These are phyloP conservation scores for Sporothrix mexicana DNA, from an alignment of 2,329 filamentous ascomycete genomes.

Conservation along the genomic window DNA sequence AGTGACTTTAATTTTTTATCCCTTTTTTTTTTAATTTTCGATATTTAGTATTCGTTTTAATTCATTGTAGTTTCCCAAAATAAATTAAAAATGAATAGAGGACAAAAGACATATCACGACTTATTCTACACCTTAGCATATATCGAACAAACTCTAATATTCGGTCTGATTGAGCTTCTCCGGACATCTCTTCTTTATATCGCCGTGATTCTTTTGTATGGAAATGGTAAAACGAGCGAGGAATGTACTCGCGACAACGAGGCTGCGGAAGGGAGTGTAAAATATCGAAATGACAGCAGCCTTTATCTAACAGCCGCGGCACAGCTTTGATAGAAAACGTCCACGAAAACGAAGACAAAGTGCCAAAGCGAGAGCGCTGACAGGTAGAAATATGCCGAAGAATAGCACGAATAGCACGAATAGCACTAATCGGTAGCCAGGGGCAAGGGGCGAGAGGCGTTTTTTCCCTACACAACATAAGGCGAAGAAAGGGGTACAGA, in stretches of 20 bases:
- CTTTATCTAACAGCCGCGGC: conserved; percentile 11
- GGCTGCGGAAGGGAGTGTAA: too few species aligned
- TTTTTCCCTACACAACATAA: neutral
- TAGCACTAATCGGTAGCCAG: neutral
- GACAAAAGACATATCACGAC: neutral
- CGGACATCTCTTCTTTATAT: conserved; percentile 11
- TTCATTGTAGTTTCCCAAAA: neutral
- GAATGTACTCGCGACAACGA: too few species aligned
- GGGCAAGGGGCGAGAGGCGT: neutral
- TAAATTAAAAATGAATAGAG: neutral
- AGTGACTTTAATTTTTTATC: neutral
- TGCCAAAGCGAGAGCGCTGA: neutral
- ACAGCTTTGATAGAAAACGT: neutral
- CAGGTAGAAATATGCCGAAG: too few species aligned
- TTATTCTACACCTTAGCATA: too few species aligned
- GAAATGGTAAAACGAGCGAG: conserved; percentile 9
- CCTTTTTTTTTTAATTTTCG: neutral
- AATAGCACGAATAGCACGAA: neutral
- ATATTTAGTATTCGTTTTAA: neutral
- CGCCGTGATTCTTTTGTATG: neutral
- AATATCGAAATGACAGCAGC: neutral
- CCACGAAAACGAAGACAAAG: neutral
- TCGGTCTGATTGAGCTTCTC: neutral
- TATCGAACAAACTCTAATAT: too few species aligned
- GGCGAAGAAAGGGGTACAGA: neutral